Evolutionary conservation across 495 filamentous ascomycete genomes (phyloP).

Genomic region (Pyrenula massariospora): DNA sequence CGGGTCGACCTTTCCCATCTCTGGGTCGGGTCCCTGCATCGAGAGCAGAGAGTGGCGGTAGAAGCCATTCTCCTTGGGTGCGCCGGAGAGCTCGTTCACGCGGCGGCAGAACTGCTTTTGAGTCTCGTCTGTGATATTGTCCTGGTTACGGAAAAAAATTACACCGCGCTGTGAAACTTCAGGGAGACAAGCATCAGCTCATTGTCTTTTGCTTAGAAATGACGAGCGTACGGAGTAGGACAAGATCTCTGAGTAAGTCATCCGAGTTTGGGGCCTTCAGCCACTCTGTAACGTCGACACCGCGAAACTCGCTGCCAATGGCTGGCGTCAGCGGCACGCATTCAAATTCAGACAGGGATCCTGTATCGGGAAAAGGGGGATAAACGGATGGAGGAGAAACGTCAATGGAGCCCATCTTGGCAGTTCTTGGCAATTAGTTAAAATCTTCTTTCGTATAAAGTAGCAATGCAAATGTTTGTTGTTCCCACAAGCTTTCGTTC

Average conservation of each 20-base stretch:
- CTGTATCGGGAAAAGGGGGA: too few relatives aligned
- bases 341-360: too few relatives aligned
- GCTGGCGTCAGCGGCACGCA: slow-evolving; percentile 58
- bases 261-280: slow-evolving; percentile 53
- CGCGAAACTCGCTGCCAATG: slow-evolving; percentile 54
- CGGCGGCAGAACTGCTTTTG: slow-evolving; percentile 50
- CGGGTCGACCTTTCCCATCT: slow-evolving; percentile 65
- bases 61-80: slow-evolving; percentile 28
- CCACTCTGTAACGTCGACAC: slow-evolving; percentile 47
- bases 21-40: slow-evolving; percentile 45
- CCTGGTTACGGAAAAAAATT: slow-evolving; percentile 60
- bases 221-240: too few relatives aligned
- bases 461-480: too few relatives aligned
- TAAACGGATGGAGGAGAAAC: too few relatives aligned
- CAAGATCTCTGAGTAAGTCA: slow-evolving; percentile 53
- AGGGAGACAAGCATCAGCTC: too few relatives aligned
- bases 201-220: too few relatives aligned
- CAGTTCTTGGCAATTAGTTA: too few relatives aligned
- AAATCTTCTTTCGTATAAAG: too few relatives aligned
- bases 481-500: too few relatives aligned
- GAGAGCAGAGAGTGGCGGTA: too few relatives aligned
- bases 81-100: slow-evolving; percentile 48
- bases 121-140: slow-evolving; percentile 45
- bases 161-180: slow-evolving; percentile 66
- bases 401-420: too few relatives aligned